phyloP scores from a whole-genome alignment of 1,284 basidiomycete species.

The Heterobasidion occidentale region DNA sequence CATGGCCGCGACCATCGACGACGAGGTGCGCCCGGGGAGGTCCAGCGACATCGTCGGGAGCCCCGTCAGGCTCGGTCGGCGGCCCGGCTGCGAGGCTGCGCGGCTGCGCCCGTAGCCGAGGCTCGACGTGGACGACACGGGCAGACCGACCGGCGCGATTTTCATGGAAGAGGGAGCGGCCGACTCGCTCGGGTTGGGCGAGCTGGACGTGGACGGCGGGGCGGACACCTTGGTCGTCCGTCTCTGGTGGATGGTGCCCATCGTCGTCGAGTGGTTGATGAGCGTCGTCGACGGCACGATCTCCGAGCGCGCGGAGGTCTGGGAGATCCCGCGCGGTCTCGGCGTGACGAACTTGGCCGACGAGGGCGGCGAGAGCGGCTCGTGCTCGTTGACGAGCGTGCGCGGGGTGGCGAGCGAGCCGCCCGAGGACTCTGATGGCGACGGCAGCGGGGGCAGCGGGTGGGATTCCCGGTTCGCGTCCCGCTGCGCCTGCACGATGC shows the following conservation, averaged over 20 bases:
- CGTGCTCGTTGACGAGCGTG: conserved; percentile 11
- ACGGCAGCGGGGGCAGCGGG: conserved; percentile 60
- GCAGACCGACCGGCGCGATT: conserved; percentile 32
- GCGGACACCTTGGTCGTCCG: conserved; percentile 49
- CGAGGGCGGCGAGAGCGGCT: conserved; percentile 16
- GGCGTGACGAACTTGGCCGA: conserved; percentile 29
- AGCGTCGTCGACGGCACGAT: conserved; percentile 23
- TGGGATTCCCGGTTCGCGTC: conserved; percentile 43
- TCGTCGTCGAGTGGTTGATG: conserved; percentile 50
- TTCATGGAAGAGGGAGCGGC: conserved; percentile 29
- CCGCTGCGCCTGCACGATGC: conserved; percentile 6
- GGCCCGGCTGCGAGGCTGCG: conserved; percentile 63
- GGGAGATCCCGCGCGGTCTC: conserved; percentile 47
- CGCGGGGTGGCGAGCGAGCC: conserved; percentile 30
- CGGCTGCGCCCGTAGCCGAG: conserved; percentile 40
- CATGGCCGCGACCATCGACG: conserved; percentile 17
- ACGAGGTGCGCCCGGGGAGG: conserved; percentile 33
- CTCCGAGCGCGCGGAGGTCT: conserved; percentile 38
- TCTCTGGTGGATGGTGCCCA: conserved; percentile 65
- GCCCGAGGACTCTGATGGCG: conserved; percentile 26
- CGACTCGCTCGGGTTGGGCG: conserved; percentile 21
- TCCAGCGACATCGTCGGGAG: conserved; percentile 16
- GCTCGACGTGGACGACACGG: conserved; percentile 26
- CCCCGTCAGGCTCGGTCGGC: conserved; percentile 20
- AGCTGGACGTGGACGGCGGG: conserved; percentile 34